Base-by-base conservation (phyloP, 2,329 filamentous ascomycete species). In the Sclerotinia minor region DNA sequence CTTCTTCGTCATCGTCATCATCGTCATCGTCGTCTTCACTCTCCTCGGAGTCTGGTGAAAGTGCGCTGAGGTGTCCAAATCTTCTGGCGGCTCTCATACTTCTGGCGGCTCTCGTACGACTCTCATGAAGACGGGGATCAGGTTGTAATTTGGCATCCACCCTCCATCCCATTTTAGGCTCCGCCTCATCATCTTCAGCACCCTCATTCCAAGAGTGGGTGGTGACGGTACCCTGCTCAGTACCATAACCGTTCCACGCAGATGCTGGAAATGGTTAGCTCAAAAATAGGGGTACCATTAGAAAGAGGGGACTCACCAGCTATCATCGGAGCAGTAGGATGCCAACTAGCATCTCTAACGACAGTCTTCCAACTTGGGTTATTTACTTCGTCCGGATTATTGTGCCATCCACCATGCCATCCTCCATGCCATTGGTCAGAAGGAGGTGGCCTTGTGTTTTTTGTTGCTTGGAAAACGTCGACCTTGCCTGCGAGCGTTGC, bases 401-500 rank as follows among this genome's bases (percentile, higher is more conserved):
- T 71, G 13, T 70, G 71, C 65, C 73, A 73, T 24, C 26, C n/a
- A 50, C 47, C 60, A 35, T 29, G 53, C 64, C 54, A 55, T 6
- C 47, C 69, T 67, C 65, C 72, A 68, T 50, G 72, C 70, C 58
- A 49, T 49, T 24, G 44, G 32, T 72, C 72, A 71, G 57, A 21
- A 70, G 69, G 45, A 17, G 82, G 79, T 0, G 87, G 85, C 50
- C 89, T 81, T 13, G 86, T 85, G 71, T 87, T 83, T 69, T 82
- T 81, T 0, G 92, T 96, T 1, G 90, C 88, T 69, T 84, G 80
- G 54, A 86, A 84, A 8, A 97, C 94, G 76, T 98, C 88, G 57
- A 99, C 89, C 53, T 85, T 87, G 5, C 85, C 87, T 0, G 92
- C 92, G 15, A 92, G 76, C 0, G 93, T 97, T 44, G 92, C 94